Conservation (phyloP, 176 grass and related monocot species). For the Musa acuminata region DNA sequence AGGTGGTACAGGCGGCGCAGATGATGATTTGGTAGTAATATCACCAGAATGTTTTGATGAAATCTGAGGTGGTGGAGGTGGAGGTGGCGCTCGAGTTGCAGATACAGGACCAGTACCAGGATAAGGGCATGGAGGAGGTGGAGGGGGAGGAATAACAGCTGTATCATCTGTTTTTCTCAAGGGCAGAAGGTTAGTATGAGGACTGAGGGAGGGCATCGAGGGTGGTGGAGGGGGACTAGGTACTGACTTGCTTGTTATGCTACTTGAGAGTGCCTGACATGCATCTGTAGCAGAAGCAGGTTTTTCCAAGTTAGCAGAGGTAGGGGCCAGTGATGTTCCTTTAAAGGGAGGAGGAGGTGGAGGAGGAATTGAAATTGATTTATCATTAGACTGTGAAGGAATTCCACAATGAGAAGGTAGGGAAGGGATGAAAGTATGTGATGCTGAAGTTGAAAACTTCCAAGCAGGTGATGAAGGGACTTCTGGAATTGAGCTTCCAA, state of each 20-base stretch:
- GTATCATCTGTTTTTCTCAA: neutral
- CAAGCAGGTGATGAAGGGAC: neutral
- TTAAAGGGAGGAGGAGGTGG: constrained; percentile 9
- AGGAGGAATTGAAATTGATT: constrained; percentile 20
- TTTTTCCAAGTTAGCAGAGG: constrained; percentile 14
- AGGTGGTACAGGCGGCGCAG: constrained; percentile 28
- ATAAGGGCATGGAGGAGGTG: constrained; percentile 7
- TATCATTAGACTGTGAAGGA: constrained; percentile 13
- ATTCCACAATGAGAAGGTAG: constrained; percentile 23
- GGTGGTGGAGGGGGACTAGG: constrained; percentile 24
- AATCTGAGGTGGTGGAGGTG: constrained; percentile 27
- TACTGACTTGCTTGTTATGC: constrained; percentile 17
- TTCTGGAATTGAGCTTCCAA: neutral
- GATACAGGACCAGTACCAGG: neutral
- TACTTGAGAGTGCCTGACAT: constrained; percentile 23
- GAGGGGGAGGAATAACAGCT: neutral
- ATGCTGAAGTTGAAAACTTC: neutral
- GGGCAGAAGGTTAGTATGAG: neutral
- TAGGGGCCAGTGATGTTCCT: constrained; percentile 7
- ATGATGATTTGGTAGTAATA: constrained; percentile 9
- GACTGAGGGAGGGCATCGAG: neutral
- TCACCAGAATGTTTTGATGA: neutral
- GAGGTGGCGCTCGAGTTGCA: neutral
- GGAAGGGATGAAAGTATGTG: neutral
- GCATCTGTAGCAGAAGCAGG: constrained; percentile 13